phyloP scores from a whole-genome alignment of 2,329 filamentous ascomycete genomes.

The Talaromyces pinophilus region DNA sequence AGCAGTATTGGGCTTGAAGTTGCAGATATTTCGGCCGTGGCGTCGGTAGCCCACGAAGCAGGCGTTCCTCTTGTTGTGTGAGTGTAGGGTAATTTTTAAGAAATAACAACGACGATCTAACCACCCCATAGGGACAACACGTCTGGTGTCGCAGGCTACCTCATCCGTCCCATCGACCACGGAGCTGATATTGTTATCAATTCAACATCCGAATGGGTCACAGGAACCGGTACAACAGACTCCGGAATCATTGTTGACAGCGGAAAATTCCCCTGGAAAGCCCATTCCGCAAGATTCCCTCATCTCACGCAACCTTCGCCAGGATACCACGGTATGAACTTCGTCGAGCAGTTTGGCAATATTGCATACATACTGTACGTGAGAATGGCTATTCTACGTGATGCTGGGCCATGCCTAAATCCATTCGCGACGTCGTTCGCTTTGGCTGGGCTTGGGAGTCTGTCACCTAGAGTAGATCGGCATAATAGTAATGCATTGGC shows the following conservation, averaged over 20 bases:
- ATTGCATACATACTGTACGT: slow-evolving; percentile 75
- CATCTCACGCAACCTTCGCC: slow-evolving; percentile 79
- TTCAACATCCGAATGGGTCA: slow-evolving; percentile 91
- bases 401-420: slow-evolving; percentile 73
- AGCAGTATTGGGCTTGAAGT: slow-evolving; percentile 88
- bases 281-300: slow-evolving; percentile 70
- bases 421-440: slow-evolving; percentile 79
- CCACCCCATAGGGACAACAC: slow-evolving; percentile 66
- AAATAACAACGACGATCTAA: neutral
- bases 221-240: slow-evolving; percentile 84
- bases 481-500: slow-evolving; percentile 75
- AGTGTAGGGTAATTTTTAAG: neutral
- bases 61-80: slow-evolving; percentile 63
- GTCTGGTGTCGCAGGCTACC: slow-evolving; percentile 85
- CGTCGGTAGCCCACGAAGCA: slow-evolving; percentile 71
- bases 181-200: slow-evolving; percentile 89
- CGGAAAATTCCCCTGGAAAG: slow-evolving; percentile 80
- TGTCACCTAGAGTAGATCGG: slow-evolving; percentile 73
- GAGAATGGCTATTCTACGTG: slow-evolving; percentile 76
- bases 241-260: slow-evolving; percentile 78
- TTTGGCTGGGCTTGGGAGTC: slow-evolving; percentile 76
- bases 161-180: slow-evolving; percentile 77
- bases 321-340: slow-evolving; percentile 84
- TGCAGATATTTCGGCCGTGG: slow-evolving; percentile 80
- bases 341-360: slow-evolving; percentile 80